Conservation (phyloP, 2,329 filamentous ascomycete genomes). For the Alternaria alternata region DNA sequence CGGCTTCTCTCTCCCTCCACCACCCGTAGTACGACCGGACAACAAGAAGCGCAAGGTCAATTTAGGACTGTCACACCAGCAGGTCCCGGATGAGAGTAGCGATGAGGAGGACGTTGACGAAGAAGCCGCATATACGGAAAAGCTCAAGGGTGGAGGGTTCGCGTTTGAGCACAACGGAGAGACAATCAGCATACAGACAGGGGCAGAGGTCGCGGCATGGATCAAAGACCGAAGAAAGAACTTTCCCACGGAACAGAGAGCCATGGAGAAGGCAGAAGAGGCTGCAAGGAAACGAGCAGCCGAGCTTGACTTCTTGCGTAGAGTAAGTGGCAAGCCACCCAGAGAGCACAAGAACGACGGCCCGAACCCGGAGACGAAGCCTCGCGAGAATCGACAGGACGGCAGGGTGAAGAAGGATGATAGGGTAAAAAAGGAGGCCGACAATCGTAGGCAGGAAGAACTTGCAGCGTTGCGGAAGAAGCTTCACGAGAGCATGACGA, state of each 20-base stretch:
- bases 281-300: slow-evolving; percentile 30
- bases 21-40: slow-evolving; percentile 32
- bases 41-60: slow-evolving; percentile 77
- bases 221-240: slow-evolving; percentile 80
- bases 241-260: slow-evolving; percentile 79
- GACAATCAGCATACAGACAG: slow-evolving; percentile 61
- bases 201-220: slow-evolving; percentile 79
- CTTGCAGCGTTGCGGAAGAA: slow-evolving; percentile 47
- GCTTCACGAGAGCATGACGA: slow-evolving; percentile 44
- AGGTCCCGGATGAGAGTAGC: slow-evolving; percentile 55
- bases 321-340: slow-evolving; percentile 32
- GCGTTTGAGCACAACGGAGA: slow-evolving; percentile 66
- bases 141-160: slow-evolving; percentile 61
- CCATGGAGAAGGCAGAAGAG: slow-evolving; percentile 68
- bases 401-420: slow-evolving; percentile 1
- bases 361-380: neutral
- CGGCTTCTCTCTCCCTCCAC: slow-evolving; percentile 42
- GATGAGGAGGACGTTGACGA: slow-evolving; percentile 76
- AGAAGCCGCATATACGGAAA: slow-evolving; percentile 60
- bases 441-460: slow-evolving; percentile 21
- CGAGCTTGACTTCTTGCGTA: slow-evolving; percentile 53
- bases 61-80: slow-evolving; percentile 73
- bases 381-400: slow-evolving; percentile 9
- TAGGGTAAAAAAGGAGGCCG: slow-evolving; percentile 3
- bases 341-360: neutral